Conservation (phyloP, 805 yeast genomes). For the Gaillardinia entomophila region DNA sequence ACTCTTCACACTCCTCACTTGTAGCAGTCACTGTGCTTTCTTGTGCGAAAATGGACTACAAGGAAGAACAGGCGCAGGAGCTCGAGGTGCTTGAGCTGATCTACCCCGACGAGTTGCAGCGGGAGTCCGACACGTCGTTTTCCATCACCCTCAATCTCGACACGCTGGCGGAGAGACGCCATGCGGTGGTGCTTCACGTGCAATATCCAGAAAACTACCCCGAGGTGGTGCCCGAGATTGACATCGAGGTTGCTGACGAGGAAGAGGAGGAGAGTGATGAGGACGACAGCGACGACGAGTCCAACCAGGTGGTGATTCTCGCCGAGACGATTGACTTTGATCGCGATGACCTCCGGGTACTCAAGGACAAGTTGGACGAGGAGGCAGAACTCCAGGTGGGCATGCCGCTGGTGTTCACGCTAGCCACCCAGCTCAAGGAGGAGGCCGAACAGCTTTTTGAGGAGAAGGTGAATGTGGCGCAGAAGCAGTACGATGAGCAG, state of each 20-base stretch:
- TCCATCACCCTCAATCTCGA: slow-evolving; percentile 61
- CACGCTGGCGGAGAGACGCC: slow-evolving; percentile 55
- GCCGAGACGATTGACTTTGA: slow-evolving; percentile 57
- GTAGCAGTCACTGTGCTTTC: no score
- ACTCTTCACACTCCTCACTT: no score
- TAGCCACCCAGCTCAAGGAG: slow-evolving; percentile 75
- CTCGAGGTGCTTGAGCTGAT: slow-evolving; percentile 84
- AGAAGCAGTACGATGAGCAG: slow-evolving; percentile 53
- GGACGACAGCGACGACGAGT: slow-evolving; percentile 16
- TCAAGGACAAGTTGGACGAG: slow-evolving; percentile 37
- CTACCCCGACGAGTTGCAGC: slow-evolving; percentile 83
- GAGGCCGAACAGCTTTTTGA: slow-evolving; percentile 66
- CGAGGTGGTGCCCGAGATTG: slow-evolving; percentile 63
- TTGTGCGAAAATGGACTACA: slow-evolving; percentile 80
- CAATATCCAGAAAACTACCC: slow-evolving; percentile 78
- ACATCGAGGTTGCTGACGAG: slow-evolving; percentile 32
- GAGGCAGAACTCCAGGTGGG: slow-evolving; percentile 80
- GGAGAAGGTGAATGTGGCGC: slow-evolving; percentile 47
- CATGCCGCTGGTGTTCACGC: slow-evolving; percentile 83
- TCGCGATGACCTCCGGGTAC: slow-evolving; percentile 36
- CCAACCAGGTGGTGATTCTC: slow-evolving; percentile 42
- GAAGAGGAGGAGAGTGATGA: slow-evolving; percentile 42
- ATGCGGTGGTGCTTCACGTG: slow-evolving; percentile 53
- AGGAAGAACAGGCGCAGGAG: slow-evolving; percentile 85
- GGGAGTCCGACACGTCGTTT: slow-evolving; percentile 43